Evolutionary conservation across 768 basidiomycete genomes (phyloP), one percentile per base, ranked within the genome.

Genomic region (Dictyophora rubrovolvata): DNA sequence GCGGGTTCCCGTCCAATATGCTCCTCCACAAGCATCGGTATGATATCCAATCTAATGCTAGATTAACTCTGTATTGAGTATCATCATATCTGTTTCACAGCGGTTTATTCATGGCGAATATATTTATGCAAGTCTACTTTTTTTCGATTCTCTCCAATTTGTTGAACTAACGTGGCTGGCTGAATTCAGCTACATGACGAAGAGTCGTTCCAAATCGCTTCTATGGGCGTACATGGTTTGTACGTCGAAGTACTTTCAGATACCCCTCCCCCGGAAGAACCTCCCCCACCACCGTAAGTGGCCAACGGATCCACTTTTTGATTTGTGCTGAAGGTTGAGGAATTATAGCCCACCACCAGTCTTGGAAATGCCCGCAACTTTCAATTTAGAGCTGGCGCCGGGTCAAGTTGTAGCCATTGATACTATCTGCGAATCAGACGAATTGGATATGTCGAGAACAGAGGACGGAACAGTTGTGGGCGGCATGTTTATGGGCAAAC

Each of bases 361-460:
- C 52, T 74, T 85, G 18, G 90, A 93, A 63, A 93, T 93, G 90
- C 86, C 86, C 3, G 90, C 85, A 4, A 84, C 82, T 4, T 91
- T 93, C 74, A 87, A 83, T 65, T 76, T 93, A 46, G 90, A 93
- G 70, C 80, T 93, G 28, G 70, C 75, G 5, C 89, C 88, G 0
- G 88, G 89, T 16, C 89, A 89, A 70, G 77, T 81, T 47, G 85
- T 93, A 56, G 87, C 84, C 6, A 78, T 93, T 18, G 90, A 92
- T 64, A 87, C 87, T 2, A 86, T 80, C 17, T 79, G 91, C 35
- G 77, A 80, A 55, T 91, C 90, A 2, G 86, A 87, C 36, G 90
- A 91, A 64, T 78, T 91, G 36, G 90, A 93, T 68, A 92, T 93
- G 90, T 86, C 90, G 1, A 80, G 87, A 53, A 90, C 89, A 86